Percentiles rank a stretch among this genome's conserved stretches.
phyloP scores from a whole-genome alignment of 306 rosid species.

The Acacia crassicarpa region DNA sequence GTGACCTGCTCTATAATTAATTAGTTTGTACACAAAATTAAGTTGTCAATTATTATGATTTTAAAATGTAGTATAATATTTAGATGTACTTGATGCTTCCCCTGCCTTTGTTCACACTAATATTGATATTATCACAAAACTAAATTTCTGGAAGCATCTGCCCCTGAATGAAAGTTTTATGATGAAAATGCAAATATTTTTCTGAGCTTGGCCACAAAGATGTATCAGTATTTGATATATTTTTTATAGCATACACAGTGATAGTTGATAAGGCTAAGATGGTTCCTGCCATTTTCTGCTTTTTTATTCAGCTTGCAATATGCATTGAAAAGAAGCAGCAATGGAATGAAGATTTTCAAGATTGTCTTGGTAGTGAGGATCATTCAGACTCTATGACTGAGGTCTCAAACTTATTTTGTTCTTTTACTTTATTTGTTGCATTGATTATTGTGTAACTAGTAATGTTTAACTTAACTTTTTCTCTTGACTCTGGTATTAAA shows the following conservation, averaged over 20 bases:
- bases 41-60: constrained; percentile 14
- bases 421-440: constrained; percentile 24
- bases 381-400: constrained; percentile 53
- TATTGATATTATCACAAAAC: constrained; percentile 3
- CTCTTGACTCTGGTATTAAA: constrained; percentile 33
- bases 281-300: constrained; percentile 23
- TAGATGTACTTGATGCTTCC: constrained; percentile 21
- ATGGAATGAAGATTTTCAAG: constrained; percentile 78
- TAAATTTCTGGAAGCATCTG: neutral
- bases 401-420: constrained; percentile 44
- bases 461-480: neutral
- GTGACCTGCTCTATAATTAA: constrained; percentile 8
- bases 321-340: constrained; percentile 81
- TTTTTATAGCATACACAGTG: constrained; percentile 14
- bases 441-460: constrained; percentile 5
- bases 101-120: neutral
- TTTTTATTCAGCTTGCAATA: constrained; percentile 76
- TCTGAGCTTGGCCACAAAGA: constrained; percentile 12
- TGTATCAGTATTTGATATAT: constrained; percentile 3
- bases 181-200: constrained; percentile 18
- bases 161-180: constrained; percentile 6
- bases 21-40: neutral
- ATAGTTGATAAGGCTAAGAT: constrained; percentile 24
- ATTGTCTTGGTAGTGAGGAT: constrained; percentile 82
- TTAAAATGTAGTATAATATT: neutral